Base-by-base conservation (phyloP, 2,329 filamentous ascomycete genomes). In the Hypomyces rosellus region DNA sequence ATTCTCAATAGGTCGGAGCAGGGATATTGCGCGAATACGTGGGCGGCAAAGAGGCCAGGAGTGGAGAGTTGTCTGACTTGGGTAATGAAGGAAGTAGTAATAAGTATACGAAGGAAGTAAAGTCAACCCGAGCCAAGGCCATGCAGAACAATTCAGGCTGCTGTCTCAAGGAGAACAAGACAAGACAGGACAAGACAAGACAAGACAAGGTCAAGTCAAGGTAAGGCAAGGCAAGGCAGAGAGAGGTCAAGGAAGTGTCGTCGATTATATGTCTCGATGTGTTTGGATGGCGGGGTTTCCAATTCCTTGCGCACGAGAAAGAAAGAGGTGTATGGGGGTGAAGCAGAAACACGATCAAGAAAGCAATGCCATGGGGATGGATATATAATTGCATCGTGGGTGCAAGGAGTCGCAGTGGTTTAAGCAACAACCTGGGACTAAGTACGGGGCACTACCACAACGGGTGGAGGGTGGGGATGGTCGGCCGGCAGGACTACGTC, bases 391-490 rank as follows among this genome's bases (percentile, higher is more conserved):
- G 13, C 33, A 40, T 22, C n/a, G 25, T 34, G 9, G 16, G 43
- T 34, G 8, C 8, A n/a, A 38, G 18, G 18, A 49, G 18, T 38
- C 41, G 33, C 20, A 20, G 25, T 30, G 25, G 25, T 30, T n/a
- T 42, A n/a, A 38, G 14, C 20, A 36, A 38, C 25, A 30, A 30
- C 25, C 25, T 30, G 25, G 20, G 38, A 39, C 30, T 14, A 48
- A 34, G 22, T 44, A 36, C 8, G 22, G 37, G 45, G 8, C 39
- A 36, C 38, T 42, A 42, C 46, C 33, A 30, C 42, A 45, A 45
- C 37, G 25, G 30, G n/a, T 15, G 16, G 25, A 41, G 14, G 16
- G 41, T 42, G 49, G 46, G 47, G 50, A 40, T 43, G 25, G 25
- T 30, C 25, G 25, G 25, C 41, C 20, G 30, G 18, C n/a, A 34